These are phyloP conservation scores for Poronia punctata DNA, from an alignment of 495 filamentous ascomycete genomes.

Conservation along the genomic window DNA sequence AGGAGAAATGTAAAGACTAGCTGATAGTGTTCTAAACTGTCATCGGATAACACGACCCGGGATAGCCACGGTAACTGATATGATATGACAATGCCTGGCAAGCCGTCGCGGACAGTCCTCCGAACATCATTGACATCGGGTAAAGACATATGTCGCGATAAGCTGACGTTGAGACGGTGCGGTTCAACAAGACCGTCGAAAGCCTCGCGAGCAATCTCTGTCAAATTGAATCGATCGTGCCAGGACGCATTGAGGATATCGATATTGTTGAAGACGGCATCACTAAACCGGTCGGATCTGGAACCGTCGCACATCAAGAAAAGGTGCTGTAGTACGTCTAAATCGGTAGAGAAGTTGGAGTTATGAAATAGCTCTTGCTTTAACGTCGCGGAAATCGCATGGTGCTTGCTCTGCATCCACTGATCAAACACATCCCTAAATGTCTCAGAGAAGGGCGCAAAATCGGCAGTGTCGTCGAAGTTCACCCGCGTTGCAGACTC, in stretches of 20 bases:
- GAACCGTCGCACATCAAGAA: conserved; percentile 70
- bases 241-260: conserved; percentile 60
- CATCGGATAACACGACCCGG: conserved; percentile 67
- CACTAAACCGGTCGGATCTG: conserved; percentile 53
- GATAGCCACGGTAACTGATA: conserved; percentile 76
- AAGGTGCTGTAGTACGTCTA: conserved; percentile 62
- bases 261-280: conserved; percentile 69
- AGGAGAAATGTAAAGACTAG: conserved; percentile 66
- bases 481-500: conserved; percentile 33
- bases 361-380: conserved; percentile 58
- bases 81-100: conserved; percentile 50
- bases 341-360: conserved; percentile 57
- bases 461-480: conserved; percentile 49
- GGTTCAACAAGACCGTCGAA: conserved; percentile 53
- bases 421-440: conserved; percentile 61
- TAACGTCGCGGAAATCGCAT: conserved; percentile 57
- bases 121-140: conserved; percentile 29
- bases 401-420: conserved; percentile 68
- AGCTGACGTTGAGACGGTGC: conserved; percentile 49
- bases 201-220: conserved; percentile 65
- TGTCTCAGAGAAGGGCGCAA: conserved; percentile 68
- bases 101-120: conserved; percentile 38
- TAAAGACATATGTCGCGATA: conserved; percentile 35
- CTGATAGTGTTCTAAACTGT: conserved; percentile 58
- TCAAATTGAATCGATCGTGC: conserved; percentile 78